phyloP scores from a whole-genome alignment of 345 rosid genomes.

The Zanthoxylum bungeanum region DNA sequence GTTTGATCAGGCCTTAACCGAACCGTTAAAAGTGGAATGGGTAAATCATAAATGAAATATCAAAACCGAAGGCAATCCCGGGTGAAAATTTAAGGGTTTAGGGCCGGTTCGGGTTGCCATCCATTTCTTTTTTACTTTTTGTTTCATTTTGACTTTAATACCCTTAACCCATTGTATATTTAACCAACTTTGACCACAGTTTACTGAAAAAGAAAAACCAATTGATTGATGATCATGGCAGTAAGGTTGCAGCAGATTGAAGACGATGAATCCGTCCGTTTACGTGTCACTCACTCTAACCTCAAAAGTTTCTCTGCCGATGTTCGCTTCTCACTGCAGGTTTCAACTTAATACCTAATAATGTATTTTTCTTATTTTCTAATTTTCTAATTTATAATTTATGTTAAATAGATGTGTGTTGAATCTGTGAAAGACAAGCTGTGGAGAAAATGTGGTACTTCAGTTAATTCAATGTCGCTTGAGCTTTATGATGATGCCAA shows the following conservation, averaged over 20 bases:
- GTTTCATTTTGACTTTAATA: too few relatives aligned
- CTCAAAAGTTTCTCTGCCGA: slow-evolving; percentile 68
- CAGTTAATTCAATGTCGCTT: slow-evolving; percentile 64
- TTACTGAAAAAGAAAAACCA: too few relatives aligned
- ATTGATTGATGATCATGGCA: slow-evolving; percentile 26
- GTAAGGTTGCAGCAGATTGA: slow-evolving; percentile 35
- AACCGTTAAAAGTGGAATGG: too few relatives aligned
- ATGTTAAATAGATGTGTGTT: slow-evolving; percentile 42
- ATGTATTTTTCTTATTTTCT: neutral
- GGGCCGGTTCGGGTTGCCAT: too few relatives aligned
- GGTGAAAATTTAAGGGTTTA: too few relatives aligned
- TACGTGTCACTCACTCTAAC: slow-evolving; percentile 78
- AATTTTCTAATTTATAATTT: neutral
- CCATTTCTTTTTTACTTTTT: too few relatives aligned
- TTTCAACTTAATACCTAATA: slow-evolving; percentile 12
- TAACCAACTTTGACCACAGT: too few relatives aligned
- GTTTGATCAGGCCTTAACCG: too few relatives aligned
- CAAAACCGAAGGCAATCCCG: too few relatives aligned
- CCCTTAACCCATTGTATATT: too few relatives aligned
- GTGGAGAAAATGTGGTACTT: slow-evolving; percentile 87
- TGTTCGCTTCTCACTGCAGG: slow-evolving; percentile 74
- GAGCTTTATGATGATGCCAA: slow-evolving; percentile 82
- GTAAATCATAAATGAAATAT: too few relatives aligned
- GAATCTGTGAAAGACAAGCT: slow-evolving; percentile 90
- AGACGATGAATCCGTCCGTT: slow-evolving; percentile 61